phyloP scores from a whole-genome alignment of 1,139 yeast genomes.

The Debaryomyces subglobosus region DNA sequence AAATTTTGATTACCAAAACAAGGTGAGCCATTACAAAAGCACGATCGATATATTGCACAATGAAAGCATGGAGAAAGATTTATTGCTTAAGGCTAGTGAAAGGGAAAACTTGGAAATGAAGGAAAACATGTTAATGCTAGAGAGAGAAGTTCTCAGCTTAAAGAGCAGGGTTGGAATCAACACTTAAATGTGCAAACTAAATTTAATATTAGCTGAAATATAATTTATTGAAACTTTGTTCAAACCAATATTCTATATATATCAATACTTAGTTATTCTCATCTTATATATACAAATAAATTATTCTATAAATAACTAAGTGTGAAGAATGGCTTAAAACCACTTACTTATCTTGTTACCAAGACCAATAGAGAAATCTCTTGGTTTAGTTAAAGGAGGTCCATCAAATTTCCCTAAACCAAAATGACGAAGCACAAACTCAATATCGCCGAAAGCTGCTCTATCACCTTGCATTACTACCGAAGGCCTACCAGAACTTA shows the following conservation, averaged over 20 bases:
- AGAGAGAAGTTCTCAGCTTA: conserved; percentile 69
- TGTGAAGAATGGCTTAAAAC: conserved; percentile 19
- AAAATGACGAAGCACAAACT: conserved; percentile 61
- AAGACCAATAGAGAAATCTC: conserved; percentile 25
- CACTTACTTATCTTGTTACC: conserved; percentile 21
- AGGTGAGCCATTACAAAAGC: conserved; percentile 39
- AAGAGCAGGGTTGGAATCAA: conserved; percentile 37
- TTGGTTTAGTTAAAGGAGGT: conserved; percentile 30
- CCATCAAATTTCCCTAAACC: conserved; percentile 63
- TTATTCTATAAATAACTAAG: conserved; percentile 4
- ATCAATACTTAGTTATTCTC: neutral
- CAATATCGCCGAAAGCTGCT: conserved; percentile 83
- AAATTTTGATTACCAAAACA: conserved; percentile 49
- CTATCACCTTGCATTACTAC: conserved; percentile 89
- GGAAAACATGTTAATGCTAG: conserved; percentile 57
- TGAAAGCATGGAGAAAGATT: conserved; percentile 47
- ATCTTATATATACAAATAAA: conserved; percentile 7
- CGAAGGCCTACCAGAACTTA: conserved; percentile 69
- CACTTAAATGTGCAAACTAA: neutral
- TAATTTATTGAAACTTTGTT: neutral
- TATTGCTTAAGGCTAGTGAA: conserved; percentile 34
- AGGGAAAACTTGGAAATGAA: conserved; percentile 51
- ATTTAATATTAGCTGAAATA: neutral
- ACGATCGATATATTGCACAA: conserved; percentile 39
- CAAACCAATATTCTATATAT: neutral